Evolutionary conservation across 208 protist species (phyloP), one percentile per base, ranked within the genome.

Genomic region (Tetramitus jugosus): DNA sequence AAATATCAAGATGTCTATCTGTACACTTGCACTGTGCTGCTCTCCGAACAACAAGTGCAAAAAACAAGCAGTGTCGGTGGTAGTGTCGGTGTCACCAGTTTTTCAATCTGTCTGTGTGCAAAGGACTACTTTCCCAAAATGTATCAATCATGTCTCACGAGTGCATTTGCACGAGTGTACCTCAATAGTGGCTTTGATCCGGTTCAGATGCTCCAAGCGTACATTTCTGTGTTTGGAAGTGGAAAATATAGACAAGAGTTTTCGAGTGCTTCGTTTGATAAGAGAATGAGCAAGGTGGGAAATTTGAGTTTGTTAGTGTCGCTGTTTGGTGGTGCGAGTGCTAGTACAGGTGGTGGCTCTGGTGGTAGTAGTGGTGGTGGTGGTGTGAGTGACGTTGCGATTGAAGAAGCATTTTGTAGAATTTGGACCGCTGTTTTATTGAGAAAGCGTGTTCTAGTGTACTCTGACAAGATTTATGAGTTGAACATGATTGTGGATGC

Each of bases 361-460:
- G 20, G 20, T 10, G 49, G 14, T 26, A 56, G 20, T 10, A 56
- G 10, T 56, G 49, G 49, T 26, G 49, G 20, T 56, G 14, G 10
- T 20, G 49, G 14, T 10, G 10, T 20, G 20, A 56, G 10, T 56
- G 49, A 26, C 20, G 49, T 26, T 56, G 49, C 61, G 20, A 39
- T 69, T n/a, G 13, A 42, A n/a, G 62, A 69, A 45, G 33, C 39
- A 7, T 33, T 13, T 43, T 8, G 8, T 45, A 37, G 8, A 6
- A 69, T 69, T 69, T 69, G 62, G 62, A 43, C 33, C 1, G 62
- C 62, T 23, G 6, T 69, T 1, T n/a, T 69, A n/a, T 45, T 69
- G 26, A 69, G 43, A 45, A 69, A 69, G 29, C 6, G 62, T 7
- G 29, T 69, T 69, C 17, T 69, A 17, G 37, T 69, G 39, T 69